Evolutionary conservation across 176 grass and related monocot species (phyloP).

Genomic region (Triticum urartu): DNA sequence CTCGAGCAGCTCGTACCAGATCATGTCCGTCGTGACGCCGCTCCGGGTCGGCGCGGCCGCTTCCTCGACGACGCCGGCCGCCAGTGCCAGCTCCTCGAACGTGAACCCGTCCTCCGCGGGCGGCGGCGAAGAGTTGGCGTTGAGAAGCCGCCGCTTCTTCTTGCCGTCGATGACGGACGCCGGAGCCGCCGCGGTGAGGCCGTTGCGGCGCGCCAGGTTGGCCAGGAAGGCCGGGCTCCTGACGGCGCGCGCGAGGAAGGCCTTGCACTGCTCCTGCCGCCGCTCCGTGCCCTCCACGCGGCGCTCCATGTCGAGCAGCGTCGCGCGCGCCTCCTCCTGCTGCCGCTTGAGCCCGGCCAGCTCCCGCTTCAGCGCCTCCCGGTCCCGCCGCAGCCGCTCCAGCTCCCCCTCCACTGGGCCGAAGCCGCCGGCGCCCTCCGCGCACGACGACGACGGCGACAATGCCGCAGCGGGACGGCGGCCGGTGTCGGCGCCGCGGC

Average conservation of each 20-base stretch:
- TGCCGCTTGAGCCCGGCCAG: slow-evolving; percentile 39
- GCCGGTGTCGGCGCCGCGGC: neutral
- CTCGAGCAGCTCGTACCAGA: slow-evolving; percentile 56
- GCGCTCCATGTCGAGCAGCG: slow-evolving; percentile 51
- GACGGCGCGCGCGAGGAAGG: slow-evolving; percentile 50
- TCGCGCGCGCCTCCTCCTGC: slow-evolving; percentile 38
- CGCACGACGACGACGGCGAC: neutral
- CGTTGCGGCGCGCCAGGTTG: neutral
- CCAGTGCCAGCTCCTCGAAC: slow-evolving; percentile 36
- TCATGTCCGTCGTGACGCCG: slow-evolving; percentile 39
- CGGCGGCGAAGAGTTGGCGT: neutral
- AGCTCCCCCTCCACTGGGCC: slow-evolving; percentile 18
- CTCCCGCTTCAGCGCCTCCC: slow-evolving; percentile 48
- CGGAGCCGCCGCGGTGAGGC: neutral
- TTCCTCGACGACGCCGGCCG: neutral
- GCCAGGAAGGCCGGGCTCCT: slow-evolving; percentile 35
- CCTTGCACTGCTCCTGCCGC: slow-evolving; percentile 53
- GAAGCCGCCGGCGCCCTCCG: neutral
- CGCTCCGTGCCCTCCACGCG: slow-evolving; percentile 50
- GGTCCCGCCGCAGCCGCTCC: slow-evolving; percentile 47
- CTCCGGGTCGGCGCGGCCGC: neutral
- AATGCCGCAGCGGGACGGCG: neutral
- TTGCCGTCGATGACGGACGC: neutral
- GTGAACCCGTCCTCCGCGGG: slow-evolving; percentile 30
- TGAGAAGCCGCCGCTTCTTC: slow-evolving; percentile 41